Evolutionary conservation across 345 rosid genomes (phyloP).

Genomic region (Toxicodendron radicans): DNA sequence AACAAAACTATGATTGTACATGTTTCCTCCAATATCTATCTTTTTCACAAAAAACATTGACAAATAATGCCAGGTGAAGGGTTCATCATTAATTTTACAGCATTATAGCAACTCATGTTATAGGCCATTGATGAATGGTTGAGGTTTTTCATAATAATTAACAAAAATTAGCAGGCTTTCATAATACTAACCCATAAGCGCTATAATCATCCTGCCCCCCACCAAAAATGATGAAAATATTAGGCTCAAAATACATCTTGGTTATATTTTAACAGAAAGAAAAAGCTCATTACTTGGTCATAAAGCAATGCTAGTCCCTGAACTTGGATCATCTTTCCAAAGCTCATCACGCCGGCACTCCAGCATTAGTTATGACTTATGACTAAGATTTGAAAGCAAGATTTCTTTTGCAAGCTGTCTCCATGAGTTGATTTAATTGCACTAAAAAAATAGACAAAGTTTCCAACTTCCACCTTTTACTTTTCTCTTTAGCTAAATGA

Average conservation of each 20-base stretch:
- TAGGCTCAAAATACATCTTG: neutral
- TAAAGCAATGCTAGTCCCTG: conserved; percentile 5
- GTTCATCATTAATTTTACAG: neutral
- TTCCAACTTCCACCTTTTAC: neutral
- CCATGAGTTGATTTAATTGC: neutral
- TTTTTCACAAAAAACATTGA: neutral
- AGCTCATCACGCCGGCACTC: neutral
- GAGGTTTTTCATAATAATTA: neutral
- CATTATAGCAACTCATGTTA: neutral
- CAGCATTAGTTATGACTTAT: neutral
- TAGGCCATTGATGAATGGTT: neutral
- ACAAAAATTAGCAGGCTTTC: neutral
- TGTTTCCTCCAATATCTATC: neutral
- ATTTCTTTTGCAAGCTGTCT: conserved; percentile 5
- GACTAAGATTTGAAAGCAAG: neutral
- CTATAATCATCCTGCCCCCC: conserved; percentile 1
- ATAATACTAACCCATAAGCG: neutral
- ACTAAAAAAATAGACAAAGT: neutral
- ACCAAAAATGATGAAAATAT: neutral
- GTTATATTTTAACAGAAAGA: neutral
- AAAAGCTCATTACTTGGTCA: neutral
- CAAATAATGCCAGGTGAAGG: too few relatives aligned
- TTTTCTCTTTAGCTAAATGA: neutral
- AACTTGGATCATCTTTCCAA: neutral
- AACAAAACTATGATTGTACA: too few relatives aligned